A percentile compares a stretch with the other conserved stretches of the same genome.
Conservation (phyloP, 2,329 filamentous ascomycete genomes). For the Talaromyces rugulosus region DNA sequence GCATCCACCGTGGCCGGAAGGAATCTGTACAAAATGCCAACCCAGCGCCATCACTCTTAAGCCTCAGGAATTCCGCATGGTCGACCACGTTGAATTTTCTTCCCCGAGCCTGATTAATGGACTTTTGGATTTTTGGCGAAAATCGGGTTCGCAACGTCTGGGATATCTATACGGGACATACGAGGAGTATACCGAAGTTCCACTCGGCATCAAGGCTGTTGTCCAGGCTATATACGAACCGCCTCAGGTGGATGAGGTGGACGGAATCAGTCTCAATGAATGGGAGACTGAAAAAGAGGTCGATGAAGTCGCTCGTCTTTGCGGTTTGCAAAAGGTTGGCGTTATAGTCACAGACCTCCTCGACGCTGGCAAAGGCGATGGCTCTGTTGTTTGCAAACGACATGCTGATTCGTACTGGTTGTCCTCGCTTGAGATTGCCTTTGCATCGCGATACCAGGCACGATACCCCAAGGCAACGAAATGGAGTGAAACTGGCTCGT, state of each 20-base stretch:
- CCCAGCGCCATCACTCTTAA: constrained; percentile 94
- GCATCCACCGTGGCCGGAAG: constrained; percentile 88
- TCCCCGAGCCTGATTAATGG: constrained; percentile 77
- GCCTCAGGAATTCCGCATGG: constrained; percentile 90
- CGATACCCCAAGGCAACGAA: constrained; percentile 86
- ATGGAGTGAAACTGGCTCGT: constrained; percentile 92
- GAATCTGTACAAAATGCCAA: constrained; percentile 97
- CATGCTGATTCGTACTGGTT: constrained; percentile 94
- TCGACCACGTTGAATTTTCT: constrained; percentile 96
- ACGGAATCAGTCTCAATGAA: constrained; percentile 77
- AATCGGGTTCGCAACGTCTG: constrained; percentile 75
- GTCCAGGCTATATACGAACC: constrained; percentile 97
- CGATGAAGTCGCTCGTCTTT: constrained; percentile 73
- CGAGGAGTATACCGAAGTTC: constrained; percentile 85
- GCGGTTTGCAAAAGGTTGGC: constrained; percentile 82
- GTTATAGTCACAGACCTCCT: constrained; percentile 93
- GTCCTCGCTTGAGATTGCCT: constrained; percentile 85
- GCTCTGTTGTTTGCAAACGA: constrained; percentile 87
- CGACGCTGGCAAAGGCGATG: constrained; percentile 75
- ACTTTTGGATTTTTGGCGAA: constrained; percentile 90
- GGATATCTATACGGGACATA: constrained; percentile 91
- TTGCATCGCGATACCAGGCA: constrained; percentile 82
- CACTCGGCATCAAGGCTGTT: constrained; percentile 88
- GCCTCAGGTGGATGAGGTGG: constrained; percentile 81
- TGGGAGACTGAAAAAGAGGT: constrained; percentile 84